Conservation (phyloP, 495 filamentous ascomycete genomes). For the Penicillium paxilli region DNA sequence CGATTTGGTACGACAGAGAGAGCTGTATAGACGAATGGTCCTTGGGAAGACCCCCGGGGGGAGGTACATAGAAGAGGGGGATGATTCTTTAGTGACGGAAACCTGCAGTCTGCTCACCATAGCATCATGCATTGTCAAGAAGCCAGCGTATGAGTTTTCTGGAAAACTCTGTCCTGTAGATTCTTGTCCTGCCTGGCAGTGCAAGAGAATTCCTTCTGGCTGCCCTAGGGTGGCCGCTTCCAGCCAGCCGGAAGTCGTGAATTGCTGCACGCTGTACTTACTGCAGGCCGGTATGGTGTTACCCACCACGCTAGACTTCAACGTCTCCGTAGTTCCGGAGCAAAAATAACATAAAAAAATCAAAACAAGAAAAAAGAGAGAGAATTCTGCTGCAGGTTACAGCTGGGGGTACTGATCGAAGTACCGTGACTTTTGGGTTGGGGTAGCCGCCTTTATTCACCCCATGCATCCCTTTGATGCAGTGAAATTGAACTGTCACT, state of each 20-base stretch:
- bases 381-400: not conserved
- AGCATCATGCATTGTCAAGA: not conserved
- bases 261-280: conserved; percentile 4
- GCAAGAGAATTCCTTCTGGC: conserved; percentile 2
- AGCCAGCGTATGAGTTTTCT: conserved; percentile 6
- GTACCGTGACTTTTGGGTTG: not conserved
- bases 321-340: conserved; percentile 13
- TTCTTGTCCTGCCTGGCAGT: conserved; percentile 5
- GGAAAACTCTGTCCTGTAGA: conserved; percentile 7
- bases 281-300: conserved; percentile 19
- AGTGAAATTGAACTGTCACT: not conserved
- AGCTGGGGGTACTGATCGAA: not conserved
- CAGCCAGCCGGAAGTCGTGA: conserved; percentile 17
- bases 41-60: not conserved
- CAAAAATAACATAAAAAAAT: too few relatives aligned
- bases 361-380: too few relatives aligned
- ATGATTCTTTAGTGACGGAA: conserved; percentile 7
- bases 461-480: not conserved
- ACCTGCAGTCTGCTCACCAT: conserved; percentile 14
- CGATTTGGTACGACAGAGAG: conserved; percentile 22
- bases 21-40: not conserved
- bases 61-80: too few relatives aligned
- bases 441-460: not conserved
- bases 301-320: conserved; percentile 11
- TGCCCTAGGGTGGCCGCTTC: conserved; percentile 11